Percentiles rank a stretch among this genome's conserved stretches.
Conservation (phyloP, 2,329 filamentous ascomycete species). For the Aspergillus ustus region DNA sequence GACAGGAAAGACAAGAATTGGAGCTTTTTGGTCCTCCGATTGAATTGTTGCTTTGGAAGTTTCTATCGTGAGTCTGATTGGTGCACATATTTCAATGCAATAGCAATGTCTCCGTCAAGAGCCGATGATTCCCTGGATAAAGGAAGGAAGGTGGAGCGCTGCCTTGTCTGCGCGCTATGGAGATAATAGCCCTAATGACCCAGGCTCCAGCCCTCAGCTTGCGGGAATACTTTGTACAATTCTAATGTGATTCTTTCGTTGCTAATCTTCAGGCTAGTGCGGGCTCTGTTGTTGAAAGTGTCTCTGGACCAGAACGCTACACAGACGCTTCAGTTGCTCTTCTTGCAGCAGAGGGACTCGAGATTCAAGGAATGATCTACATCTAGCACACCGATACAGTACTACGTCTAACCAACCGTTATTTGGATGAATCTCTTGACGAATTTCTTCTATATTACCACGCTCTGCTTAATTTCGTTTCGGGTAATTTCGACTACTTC, state of each 20-base stretch:
- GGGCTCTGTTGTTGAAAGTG: not conserved
- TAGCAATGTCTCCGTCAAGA: constrained; percentile 10
- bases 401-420: not conserved
- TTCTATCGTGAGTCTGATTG: no score
- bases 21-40: no score
- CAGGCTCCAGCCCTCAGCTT: not conserved
- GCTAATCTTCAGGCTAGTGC: not conserved
- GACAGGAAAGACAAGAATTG: no score
- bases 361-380: not conserved
- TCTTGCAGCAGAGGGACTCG: not conserved
- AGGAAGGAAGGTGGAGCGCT: constrained; percentile 12
- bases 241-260: not conserved
- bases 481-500: not conserved
- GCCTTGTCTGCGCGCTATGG: constrained; percentile 9
- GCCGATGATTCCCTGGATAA: constrained; percentile 11
- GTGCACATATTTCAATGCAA: no score
- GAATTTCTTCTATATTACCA: constrained; percentile 1
- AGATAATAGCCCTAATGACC: not conserved
- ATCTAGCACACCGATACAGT: not conserved
- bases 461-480: not conserved
- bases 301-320: not conserved
- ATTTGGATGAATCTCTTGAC: not conserved
- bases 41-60: no score
- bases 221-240: not conserved
- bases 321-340: not conserved